Percentiles rank a stretch among this genome's conserved stretches.
Evolutionary conservation across 345 rosid species (phyloP).

Genomic region (Leavenworthia alabamica): DNA sequence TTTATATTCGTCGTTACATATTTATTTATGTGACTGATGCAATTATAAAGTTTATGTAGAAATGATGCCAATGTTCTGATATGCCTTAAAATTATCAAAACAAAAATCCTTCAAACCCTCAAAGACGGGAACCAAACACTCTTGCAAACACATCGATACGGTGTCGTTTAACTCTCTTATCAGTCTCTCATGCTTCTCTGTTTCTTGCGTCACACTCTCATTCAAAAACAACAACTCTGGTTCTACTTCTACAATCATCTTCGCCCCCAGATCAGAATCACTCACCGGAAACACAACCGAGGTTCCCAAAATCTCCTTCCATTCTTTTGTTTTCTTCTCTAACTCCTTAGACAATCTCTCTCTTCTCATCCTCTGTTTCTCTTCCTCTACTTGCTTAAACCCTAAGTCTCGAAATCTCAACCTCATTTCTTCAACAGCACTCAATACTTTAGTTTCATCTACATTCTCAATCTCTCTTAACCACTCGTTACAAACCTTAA

Average conservation of each 20-base stretch:
- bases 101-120: conserved; percentile 21
- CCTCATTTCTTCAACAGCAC: conserved; percentile 27
- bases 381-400: conserved; percentile 35
- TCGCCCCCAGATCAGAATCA: background rate
- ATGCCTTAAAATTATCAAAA: conserved; percentile 25
- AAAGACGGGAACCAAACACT: conserved; percentile 18
- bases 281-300: background rate
- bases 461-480: conserved; percentile 21
- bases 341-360: conserved; percentile 21
- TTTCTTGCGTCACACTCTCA: conserved; percentile 17
- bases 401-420: conserved; percentile 23
- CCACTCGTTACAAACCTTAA: conserved; percentile 32
- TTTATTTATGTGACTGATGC: background rate
- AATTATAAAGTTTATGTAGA: background rate
- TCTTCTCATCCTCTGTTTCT: conserved; percentile 17
- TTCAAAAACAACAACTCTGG: conserved; percentile 11
- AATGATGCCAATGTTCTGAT: conserved; percentile 16
- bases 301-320: background rate
- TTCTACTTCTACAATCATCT: background rate
- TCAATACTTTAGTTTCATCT: conserved; percentile 24
- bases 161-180: conserved; percentile 28
- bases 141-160: conserved; percentile 18
- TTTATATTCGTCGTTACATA: background rate
- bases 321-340: conserved; percentile 5
- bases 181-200: conserved; percentile 16